Evolutionary conservation across 805 yeast species (phyloP), one percentile per base, ranked within the genome.

Genomic region (Zygotorulaspora danielsina): DNA sequence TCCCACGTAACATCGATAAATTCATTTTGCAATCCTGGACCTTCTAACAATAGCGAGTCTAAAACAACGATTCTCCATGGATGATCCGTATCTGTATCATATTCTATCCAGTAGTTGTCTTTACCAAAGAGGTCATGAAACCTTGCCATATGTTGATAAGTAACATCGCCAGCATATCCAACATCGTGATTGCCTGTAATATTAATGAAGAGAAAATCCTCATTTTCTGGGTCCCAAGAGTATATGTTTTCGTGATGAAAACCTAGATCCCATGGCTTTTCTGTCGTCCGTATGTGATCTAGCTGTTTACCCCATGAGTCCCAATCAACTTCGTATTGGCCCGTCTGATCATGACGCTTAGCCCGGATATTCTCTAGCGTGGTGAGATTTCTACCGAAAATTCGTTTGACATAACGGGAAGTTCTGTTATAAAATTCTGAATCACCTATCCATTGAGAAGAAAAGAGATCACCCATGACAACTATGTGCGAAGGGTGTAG

Each of bases 161-260:
- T 88, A 28, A 94, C 86, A 62, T 93, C 98, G 0, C 97, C 97
- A 34, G 84, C 76, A 59, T 93, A 90, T 0, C 98, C 98, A 34
- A 90, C 79, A 60, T 93, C 98, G 59, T 93, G 98, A 59, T 93
- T 93, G 2, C 98, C 98, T 1, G 95, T 81, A 33, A 93, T 67
- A 59, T 93, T 93, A 45, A 87, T 73, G 55, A 90, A 77, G 25
- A 84, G 63, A 8, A 86, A 89, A 42, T 76, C 77, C 24, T 72
- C 70, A 17, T 63, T 52, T 15, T 63, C 59, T 19, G 71, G 54
- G 26, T 71, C 67, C 95, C 95, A 84, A 51, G 81, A 83, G 47
- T 77, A 75, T 5, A 81, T 75, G 57, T 83, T 77, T 34, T 65
- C 61, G 54, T 73, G 80, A 6, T 77, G 84, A 49, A 67, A 76